A percentile compares a stretch with the other conserved stretches of the same genome.
phyloP scores from a whole-genome alignment of 768 basidiomycete genomes.

The Mycena latifolia region DNA sequence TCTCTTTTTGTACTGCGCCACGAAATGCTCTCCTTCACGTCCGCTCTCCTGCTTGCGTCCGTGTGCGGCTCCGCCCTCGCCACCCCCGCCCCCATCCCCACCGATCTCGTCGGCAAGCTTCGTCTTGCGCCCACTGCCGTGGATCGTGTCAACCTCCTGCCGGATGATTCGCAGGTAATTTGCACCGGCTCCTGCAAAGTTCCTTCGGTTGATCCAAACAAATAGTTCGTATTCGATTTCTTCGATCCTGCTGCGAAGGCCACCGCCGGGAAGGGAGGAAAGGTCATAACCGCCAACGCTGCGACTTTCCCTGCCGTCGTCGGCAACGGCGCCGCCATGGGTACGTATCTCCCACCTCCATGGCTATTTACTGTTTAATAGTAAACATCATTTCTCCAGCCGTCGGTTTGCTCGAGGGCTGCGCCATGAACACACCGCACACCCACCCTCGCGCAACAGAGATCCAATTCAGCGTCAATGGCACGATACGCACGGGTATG shows the following conservation, averaged over 20 bases:
- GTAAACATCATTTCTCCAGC: conserved; percentile 15
- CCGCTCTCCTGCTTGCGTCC: conserved; percentile 16
- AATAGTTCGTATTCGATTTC: conserved; percentile 36
- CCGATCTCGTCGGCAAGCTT: conserved; percentile 1
- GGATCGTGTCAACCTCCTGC: conserved; percentile 23
- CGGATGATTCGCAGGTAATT: conserved; percentile 21
- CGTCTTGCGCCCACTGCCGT: conserved; percentile 15
- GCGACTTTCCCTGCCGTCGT: conserved; percentile 36
- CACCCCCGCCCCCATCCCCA: neutral
- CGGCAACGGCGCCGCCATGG: conserved; percentile 34
- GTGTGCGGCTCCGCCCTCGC: neutral
- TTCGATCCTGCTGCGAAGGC: conserved; percentile 19
- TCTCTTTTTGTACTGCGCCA: conserved; percentile 3
- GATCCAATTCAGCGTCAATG: conserved; percentile 35
- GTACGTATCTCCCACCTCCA: neutral
- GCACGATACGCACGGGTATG: conserved; percentile 37
- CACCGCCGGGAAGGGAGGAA: conserved; percentile 18
- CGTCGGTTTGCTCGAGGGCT: conserved; percentile 29
- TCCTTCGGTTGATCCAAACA: neutral
- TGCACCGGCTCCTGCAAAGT: neutral
- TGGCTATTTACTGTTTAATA: neutral
- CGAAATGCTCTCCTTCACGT: conserved; percentile 25
- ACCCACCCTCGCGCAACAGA: conserved; percentile 38
- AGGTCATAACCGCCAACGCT: conserved; percentile 21
- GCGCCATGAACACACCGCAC: conserved; percentile 36